phyloP scores from a whole-genome alignment of 2,329 filamentous ascomycete genomes.

The Arthroderma sp. region DNA sequence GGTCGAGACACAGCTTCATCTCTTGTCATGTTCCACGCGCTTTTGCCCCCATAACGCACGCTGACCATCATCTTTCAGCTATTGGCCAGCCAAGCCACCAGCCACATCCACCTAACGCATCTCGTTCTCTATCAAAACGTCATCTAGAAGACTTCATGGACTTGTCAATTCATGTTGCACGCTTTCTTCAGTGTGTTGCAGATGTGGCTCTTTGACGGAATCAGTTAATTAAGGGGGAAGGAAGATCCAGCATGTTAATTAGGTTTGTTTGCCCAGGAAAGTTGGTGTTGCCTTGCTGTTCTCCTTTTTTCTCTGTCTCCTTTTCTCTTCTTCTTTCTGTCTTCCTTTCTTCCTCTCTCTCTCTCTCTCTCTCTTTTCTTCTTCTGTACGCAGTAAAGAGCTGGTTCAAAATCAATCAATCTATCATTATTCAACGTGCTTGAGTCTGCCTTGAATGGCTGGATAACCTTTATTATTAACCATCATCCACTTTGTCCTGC shows the following conservation, averaged over 20 bases:
- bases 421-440: too few species aligned
- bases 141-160: background rate
- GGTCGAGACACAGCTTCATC: too few species aligned
- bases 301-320: background rate
- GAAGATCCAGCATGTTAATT: background rate
- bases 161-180: background rate
- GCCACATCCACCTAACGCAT: background rate
- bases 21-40: too few species aligned
- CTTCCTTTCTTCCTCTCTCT: background rate
- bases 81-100: too few species aligned
- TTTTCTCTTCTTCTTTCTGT: background rate
- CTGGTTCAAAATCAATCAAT: too few species aligned
- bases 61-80: too few species aligned
- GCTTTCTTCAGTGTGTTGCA: background rate
- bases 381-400: background rate
- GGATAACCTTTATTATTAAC: too few species aligned
- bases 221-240: too few species aligned
- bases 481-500: too few species aligned
- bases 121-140: background rate
- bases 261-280: background rate
- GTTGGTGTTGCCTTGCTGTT: background rate
- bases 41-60: too few species aligned
- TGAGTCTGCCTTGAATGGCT: too few species aligned
- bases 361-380: background rate
- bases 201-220: too few species aligned